These are phyloP conservation scores for Bipolaris zeicola DNA, from an alignment of 2,329 filamentous ascomycete species.

Conservation along the genomic window DNA sequence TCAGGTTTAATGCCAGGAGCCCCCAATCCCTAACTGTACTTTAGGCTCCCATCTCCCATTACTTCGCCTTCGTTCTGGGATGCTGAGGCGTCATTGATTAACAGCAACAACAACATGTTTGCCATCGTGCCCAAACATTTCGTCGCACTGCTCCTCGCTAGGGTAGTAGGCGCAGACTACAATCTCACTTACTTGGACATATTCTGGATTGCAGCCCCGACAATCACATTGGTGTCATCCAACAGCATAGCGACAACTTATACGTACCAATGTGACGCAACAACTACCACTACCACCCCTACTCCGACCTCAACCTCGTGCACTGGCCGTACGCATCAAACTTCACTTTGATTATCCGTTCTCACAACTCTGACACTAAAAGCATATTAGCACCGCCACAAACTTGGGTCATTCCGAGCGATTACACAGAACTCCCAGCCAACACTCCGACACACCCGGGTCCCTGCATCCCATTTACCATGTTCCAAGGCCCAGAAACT, in stretches of 20 bases:
- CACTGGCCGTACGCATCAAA: background rate
- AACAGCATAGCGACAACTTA: conserved; percentile 15
- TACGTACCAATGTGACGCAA: conserved; percentile 1
- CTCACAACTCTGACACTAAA: background rate
- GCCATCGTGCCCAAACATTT: background rate
- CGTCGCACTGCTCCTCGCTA: background rate
- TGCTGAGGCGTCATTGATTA: too few relatives aligned
- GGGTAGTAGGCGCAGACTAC: conserved; percentile 2
- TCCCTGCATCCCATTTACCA: conserved; percentile 3
- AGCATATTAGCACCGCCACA: too few relatives aligned
- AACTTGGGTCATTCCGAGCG: background rate
- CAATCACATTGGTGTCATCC: conserved; percentile 1
- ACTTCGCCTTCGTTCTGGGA: too few relatives aligned
- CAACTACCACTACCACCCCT: conserved; percentile 27
- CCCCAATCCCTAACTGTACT: background rate
- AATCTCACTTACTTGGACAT: conserved; percentile 7
- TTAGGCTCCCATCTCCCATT: background rate
- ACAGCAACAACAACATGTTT: background rate
- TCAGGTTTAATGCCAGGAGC: background rate
- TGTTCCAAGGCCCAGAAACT: conserved; percentile 13
- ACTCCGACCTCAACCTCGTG: background rate
- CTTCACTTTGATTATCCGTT: too few relatives aligned
- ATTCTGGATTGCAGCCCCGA: background rate
- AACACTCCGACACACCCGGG: background rate
- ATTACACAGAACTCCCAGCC: conserved; percentile 37